Base-by-base conservation (phyloP, 176 grass and related monocot species). In the Echinochloa phyllopogon region DNA sequence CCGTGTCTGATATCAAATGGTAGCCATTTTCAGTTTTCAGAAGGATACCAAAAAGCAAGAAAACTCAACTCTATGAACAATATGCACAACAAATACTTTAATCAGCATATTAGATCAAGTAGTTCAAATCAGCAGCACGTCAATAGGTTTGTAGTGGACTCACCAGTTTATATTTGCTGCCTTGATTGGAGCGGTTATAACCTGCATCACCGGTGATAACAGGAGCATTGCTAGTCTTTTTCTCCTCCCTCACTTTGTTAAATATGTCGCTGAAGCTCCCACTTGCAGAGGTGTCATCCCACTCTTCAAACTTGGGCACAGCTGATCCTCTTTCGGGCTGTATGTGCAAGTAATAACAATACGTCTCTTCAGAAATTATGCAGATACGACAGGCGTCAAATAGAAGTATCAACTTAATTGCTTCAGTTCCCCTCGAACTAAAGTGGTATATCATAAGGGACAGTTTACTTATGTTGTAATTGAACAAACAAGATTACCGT, bases 241-340 rank as follows among this genome's bases (percentile, higher is more conserved):
- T 97, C 65, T 97, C 89, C 75, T 82, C 70, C 51, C 91, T 94
- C 58, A 97, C 91, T 72, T 86, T 82, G 21, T 97, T 63, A 75
- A 97, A 97, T 86, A 94, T 93, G 75, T 56, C 86, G 9, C 89
- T 94, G 91, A 84, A 97, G 49, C 87, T 81, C 23, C 92, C 94
- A 69, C 78, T 87, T 29, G 88, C 80, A 6, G 87, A 92, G 74
- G 94, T 92, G 74, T 93, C 89, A 60, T 93, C 82, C 94, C 94
- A 97, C 49, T 91, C 94, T 47, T 91, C 94, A 69, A 97, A 94
- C 74, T 92, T 92, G 0, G 94, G 94, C 79, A 97, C 74, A 62
- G 82, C 78, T 43, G 87, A 88, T 71, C 87, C 89, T 81, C 75
- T 94, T 9, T 94, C 91, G 42, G 79, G 85, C 91, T 97, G 86